Evolutionary conservation across 805 yeast species (phyloP), one percentile per base, ranked within the genome.

Genomic region (Cyberlindnera galapagoensis): DNA sequence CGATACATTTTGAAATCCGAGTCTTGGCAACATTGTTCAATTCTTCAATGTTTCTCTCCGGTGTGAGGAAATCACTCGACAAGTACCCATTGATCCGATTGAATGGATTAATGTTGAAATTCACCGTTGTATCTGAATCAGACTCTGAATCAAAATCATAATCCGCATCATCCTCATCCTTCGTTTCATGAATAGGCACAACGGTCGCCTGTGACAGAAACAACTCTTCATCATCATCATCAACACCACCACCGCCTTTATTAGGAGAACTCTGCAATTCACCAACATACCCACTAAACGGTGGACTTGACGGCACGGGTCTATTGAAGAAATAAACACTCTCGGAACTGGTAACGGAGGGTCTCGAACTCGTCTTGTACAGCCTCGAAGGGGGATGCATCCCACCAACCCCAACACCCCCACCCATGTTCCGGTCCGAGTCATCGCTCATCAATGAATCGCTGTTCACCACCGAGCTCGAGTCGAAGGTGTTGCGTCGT

Each of bases 1-100:
- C 80, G 38, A 76, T 71, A 3, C 70, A 57, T 4, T 55, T 49
- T 9, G 67, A 54, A 11, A 76, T 63, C 4, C 62, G 50, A 4
- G 60, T 59, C 12, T 68, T 43, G 0, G 76, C 76, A 5, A 25
- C 28, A 9, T 35, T 30, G 3, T 22, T 36, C 18, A 26, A 14
- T 13, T 43, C 50, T 9, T 48, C 47, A 10, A 39, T 41, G 11
- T 31, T 28, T n/a, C 36, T 39, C 20, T 44, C 49, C 3, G 45
- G 48, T 2, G 30, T 26, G 5, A 42, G 18, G 10, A 24, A 32
- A 34, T 51, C 55, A 17, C 47, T 40, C 5, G 49, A 46, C 7
- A 47, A 29, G 31, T 51, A 51, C 0, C 51, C 52, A 13, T 40
- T 45, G 8, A 49, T 38, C 16, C 35, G 32, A 19, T 51, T 51